A percentile compares a stretch with the other conserved stretches of the same genome.
Conservation (phyloP, 2,329 filamentous ascomycete species). For the Apiospora pterosperma region DNA sequence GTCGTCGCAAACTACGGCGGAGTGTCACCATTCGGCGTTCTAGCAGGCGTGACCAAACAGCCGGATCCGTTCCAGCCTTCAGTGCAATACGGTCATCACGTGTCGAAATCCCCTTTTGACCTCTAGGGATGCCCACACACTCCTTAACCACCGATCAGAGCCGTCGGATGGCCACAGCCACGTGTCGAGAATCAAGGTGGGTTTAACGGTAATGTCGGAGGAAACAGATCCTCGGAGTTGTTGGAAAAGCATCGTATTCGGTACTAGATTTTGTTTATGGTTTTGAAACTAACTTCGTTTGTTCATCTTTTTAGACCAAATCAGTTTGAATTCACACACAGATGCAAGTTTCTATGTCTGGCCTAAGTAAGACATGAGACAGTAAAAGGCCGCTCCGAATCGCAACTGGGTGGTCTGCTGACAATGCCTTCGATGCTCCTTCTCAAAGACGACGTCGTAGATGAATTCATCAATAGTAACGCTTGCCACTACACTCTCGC, state of each 20-base stretch:
- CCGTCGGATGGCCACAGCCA: background rate
- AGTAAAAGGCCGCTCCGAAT: background rate
- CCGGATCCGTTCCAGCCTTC: no score
- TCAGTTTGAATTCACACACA: background rate
- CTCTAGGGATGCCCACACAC: background rate
- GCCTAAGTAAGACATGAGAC: no score
- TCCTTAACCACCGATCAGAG: background rate
- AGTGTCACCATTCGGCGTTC: background rate
- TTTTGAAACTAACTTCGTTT: background rate
- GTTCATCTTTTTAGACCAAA: background rate
- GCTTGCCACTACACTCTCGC: background rate
- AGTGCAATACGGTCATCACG: no score
- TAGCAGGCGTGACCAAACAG: background rate
- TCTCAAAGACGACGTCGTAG: background rate
- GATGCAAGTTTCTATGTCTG: background rate
- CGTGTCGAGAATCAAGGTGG: background rate
- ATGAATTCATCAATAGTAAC: background rate
- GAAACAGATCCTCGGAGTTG: background rate
- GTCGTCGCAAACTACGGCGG: background rate
- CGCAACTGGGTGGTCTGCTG: background rate
- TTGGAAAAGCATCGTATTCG: background rate
- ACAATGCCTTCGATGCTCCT: background rate
- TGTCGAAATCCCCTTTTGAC: background rate
- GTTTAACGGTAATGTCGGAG: background rate
- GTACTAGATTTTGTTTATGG: background rate